Evolutionary conservation across 352 stramenopile genomes (phyloP).

Genomic region (Pythium brassicae): DNA sequence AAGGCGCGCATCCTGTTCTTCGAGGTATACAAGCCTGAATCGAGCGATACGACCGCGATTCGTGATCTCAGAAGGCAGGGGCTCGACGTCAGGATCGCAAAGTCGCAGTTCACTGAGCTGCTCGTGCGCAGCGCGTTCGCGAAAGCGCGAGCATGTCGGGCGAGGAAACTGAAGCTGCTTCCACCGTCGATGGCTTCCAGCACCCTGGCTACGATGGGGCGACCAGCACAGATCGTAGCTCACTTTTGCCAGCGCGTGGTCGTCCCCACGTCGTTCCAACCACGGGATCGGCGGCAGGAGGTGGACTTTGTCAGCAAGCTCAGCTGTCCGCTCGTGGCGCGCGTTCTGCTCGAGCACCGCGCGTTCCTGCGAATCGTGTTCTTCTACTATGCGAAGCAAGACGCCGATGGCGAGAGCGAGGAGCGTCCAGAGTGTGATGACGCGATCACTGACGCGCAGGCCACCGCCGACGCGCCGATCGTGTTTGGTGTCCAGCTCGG

Average conservation of each 20-base stretch:
- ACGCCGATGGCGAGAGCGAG: conserved; percentile 17
- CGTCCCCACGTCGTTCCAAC: conserved; percentile 12
- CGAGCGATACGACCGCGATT: no score
- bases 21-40: not conserved
- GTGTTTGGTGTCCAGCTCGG: conserved; percentile 19
- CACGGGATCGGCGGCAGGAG: conserved; percentile 13
- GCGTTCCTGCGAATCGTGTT: conserved; percentile 50
- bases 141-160: not conserved
- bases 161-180: not conserved
- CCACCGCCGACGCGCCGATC: not conserved
- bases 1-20: conserved; percentile 5
- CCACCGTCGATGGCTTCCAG: not conserved
- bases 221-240: conserved; percentile 30
- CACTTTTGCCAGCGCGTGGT: conserved; percentile 41
- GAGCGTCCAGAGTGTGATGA: not conserved
- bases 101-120: conserved; percentile 13
- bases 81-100: conserved; percentile 10
- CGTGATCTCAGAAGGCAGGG: not conserved
- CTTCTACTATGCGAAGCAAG: conserved; percentile 50
- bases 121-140: conserved; percentile 8
- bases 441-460: not conserved
- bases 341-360: conserved; percentile 48
- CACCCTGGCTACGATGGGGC: not conserved
- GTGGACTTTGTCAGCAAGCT: conserved; percentile 39
- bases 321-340: conserved; percentile 33